Percentiles rank a stretch among this genome's conserved stretches.
Evolutionary conservation across 805 yeast species (phyloP).

Genomic region (Ogataea nitratoaversa): DNA sequence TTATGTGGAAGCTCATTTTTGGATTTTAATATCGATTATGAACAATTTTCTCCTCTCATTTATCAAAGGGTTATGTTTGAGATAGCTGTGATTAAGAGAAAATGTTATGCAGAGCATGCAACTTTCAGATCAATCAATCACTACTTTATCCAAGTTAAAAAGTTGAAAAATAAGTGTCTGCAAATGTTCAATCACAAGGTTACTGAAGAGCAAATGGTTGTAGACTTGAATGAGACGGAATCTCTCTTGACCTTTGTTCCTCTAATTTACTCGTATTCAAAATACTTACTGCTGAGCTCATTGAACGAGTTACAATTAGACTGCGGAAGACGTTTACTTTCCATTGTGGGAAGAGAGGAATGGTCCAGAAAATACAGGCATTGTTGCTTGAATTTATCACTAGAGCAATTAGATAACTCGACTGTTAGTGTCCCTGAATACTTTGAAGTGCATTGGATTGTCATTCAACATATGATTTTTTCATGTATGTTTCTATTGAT

Average conservation of each 20-base stretch:
- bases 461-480: slow-evolving; percentile 4
- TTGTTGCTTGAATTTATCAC: background rate
- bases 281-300: background rate
- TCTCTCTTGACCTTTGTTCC: background rate
- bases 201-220: background rate
- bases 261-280: background rate
- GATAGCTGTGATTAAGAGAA: background rate
- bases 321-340: background rate
- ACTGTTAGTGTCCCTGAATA: background rate
- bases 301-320: background rate
- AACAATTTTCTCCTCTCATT: background rate
- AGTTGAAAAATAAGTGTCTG: background rate
- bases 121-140: background rate
- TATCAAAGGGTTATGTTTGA: slow-evolving; percentile 4
- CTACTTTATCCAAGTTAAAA: background rate
- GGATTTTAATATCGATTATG: background rate
- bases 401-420: slow-evolving; percentile 2
- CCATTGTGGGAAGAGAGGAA: slow-evolving; percentile 2
- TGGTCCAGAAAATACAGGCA: slow-evolving; percentile 2
- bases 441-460: slow-evolving; percentile 6
- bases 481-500: slow-evolving; percentile 3
- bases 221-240: background rate
- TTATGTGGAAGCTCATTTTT: background rate
- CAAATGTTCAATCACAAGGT: background rate
- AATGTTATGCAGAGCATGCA: background rate